Base-by-base conservation (phyloP, 2,329 filamentous ascomycete species). In the Aspergillus tanneri region DNA sequence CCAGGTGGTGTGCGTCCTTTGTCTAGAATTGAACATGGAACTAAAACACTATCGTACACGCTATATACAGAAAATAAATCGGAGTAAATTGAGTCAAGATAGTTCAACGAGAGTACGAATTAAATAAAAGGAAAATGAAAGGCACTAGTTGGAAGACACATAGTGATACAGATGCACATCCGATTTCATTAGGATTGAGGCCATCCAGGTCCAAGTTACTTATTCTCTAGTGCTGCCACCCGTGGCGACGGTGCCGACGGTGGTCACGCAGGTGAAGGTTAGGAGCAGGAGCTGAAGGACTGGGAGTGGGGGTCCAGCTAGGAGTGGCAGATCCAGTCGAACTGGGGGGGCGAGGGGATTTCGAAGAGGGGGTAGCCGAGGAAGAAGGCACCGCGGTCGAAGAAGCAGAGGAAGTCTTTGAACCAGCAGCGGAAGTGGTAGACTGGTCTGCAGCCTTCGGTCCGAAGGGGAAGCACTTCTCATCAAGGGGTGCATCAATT, bases 171-270 rank as follows among this genome's bases (percentile, higher is more conserved):
- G 30, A 34, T 18, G 30, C 30, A 34, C 30, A 34, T 34, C 30
- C 14, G 30, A 34, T 16, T 18, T 18, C 30, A 34, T 34, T 34
- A 34, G 30, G 9, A 34, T 16, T 16, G 30, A 11, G 30, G 30
- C 18, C 30, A 34, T 16, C 14, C 30, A n/a, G 30, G 14, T n/a
- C 28, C 28, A n/a, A 32, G 24, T 6, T 14, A 14, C n/a, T 34
- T 16, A 32, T 12, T 5, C 22, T 24, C 6, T 35, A 35, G 32
- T 23, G 28, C 12, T 18, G 21, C 22, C n/a, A 14, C 5, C 19
- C 39, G 19, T 43, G 40, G 16, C 30, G 40, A 42, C 21, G 39
- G 27, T 43, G 40, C 30, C 30, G 30, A 18, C 30, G 30, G 30
- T 34, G 30, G 16, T 34, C 30, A 34, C 30, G 30, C 14, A 34